Evolutionary conservation across 2,329 filamentous ascomycete genomes (phyloP).

Genomic region (Aureobasidium subglaciale): DNA sequence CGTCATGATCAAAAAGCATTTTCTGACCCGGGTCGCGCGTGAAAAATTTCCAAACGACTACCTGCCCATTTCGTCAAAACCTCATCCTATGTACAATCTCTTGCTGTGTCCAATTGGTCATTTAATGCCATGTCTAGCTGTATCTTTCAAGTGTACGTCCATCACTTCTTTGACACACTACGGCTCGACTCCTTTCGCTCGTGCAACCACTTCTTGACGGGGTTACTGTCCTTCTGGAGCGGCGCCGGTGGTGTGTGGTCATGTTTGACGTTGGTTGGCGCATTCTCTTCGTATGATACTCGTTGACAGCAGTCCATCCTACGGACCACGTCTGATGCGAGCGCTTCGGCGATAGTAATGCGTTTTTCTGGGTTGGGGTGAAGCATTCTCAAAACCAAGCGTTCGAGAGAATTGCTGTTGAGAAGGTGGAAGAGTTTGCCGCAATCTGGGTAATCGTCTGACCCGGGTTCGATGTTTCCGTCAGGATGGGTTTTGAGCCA

Average conservation of each 20-base stretch:
- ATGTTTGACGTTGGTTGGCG: background rate
- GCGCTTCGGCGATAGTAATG: slow-evolving; percentile 60
- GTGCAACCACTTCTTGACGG: slow-evolving; percentile 10
- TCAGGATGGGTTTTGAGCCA: slow-evolving; percentile 55
- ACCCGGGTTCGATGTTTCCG: slow-evolving; percentile 32
- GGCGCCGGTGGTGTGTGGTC: slow-evolving; percentile 3
- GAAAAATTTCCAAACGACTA: background rate
- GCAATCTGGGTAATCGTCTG: slow-evolving; percentile 54
- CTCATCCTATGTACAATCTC: background rate
- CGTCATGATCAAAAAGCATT: background rate
- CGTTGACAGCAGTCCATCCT: slow-evolving; percentile 63
- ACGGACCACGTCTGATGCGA: slow-evolving; percentile 66
- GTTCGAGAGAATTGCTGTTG: slow-evolving; percentile 61
- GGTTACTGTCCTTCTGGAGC: background rate
- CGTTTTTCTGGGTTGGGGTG: slow-evolving; percentile 69
- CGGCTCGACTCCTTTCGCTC: slow-evolving; percentile 1
- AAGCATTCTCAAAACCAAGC: slow-evolving; percentile 72
- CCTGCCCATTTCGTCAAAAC: background rate
- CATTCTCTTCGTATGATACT: slow-evolving; percentile 2
- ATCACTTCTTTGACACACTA: background rate
- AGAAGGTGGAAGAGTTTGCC: slow-evolving; percentile 57
- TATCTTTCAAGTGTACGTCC: background rate
- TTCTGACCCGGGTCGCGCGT: background rate
- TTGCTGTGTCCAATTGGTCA: background rate
- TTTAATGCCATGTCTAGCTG: background rate